Conservation (phyloP, 2,329 filamentous ascomycete species). For the Arthrobotrys musiformis region DNA sequence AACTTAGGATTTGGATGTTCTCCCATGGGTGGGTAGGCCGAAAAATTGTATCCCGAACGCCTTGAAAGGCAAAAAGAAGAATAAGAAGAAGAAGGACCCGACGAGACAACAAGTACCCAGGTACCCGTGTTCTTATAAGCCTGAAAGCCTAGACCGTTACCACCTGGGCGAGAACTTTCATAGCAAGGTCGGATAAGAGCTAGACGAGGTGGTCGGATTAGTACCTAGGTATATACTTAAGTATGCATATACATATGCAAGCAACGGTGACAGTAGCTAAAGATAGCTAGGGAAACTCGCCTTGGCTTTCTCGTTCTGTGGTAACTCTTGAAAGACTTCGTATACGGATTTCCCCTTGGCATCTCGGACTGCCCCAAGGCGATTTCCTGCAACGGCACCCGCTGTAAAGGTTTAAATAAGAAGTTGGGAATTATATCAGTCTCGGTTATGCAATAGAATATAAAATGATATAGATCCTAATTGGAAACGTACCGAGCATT, state of each 20-base stretch:
- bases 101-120: background rate
- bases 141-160: conserved; percentile 28
- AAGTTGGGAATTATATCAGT: background rate
- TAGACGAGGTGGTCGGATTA: conserved; percentile 33
- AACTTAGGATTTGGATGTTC: background rate
- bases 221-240: too few species aligned
- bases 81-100: background rate
- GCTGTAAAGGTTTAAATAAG: conserved; percentile 64
- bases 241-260: too few species aligned
- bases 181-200: conserved; percentile 58
- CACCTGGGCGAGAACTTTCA: conserved; percentile 59
- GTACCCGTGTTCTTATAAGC: background rate
- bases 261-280: background rate
- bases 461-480: background rate
- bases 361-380: conserved; percentile 89
- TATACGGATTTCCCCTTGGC: conserved; percentile 95
- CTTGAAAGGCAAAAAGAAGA: background rate
- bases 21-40: too few species aligned
- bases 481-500: conserved; percentile 66
- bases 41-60: background rate
- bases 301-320: conserved; percentile 81
- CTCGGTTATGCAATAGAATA: background rate
- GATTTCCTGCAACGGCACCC: conserved; percentile 90
- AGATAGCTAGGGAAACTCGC: conserved; percentile 64
- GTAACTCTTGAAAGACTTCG: conserved; percentile 85